These are phyloP conservation scores for Yamadazyma friedrichii DNA, from an alignment of 1,139 yeast genomes.

Conservation along the genomic window DNA sequence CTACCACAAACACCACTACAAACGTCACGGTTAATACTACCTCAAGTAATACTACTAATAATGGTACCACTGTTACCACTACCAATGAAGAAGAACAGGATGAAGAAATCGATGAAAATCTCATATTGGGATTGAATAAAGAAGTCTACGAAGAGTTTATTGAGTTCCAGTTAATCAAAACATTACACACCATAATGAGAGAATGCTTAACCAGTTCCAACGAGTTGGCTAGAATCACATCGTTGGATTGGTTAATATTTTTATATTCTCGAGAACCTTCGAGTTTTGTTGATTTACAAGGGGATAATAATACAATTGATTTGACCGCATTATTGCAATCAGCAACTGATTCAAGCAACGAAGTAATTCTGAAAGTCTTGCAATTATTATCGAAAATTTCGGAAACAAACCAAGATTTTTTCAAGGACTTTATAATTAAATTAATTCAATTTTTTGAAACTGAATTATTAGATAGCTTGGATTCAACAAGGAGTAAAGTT, in stretches of 20 bases:
- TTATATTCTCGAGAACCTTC: constrained; percentile 73
- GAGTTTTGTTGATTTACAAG: constrained; percentile 47
- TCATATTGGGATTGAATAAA: constrained; percentile 32
- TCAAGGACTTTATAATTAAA: constrained; percentile 72
- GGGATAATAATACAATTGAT: constrained; percentile 48
- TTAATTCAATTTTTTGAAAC: constrained; percentile 64
- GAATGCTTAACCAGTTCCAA: constrained; percentile 45
- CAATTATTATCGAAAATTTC: constrained; percentile 79
- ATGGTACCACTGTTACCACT: not conserved
- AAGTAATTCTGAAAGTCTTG: constrained; percentile 75
- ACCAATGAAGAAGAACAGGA: not conserved
- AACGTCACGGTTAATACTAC: not conserved
- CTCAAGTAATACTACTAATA: not conserved
- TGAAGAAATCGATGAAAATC: constrained; percentile 16
- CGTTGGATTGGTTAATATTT: constrained; percentile 88
- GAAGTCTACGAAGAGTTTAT: constrained; percentile 43
- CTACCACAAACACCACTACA: not conserved
- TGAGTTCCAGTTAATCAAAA: constrained; percentile 36
- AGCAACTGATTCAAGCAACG: constrained; percentile 81
- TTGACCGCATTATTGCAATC: constrained; percentile 79
- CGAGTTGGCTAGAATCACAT: constrained; percentile 80
- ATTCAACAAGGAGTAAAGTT: constrained; percentile 60
- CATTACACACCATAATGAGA: constrained; percentile 34
- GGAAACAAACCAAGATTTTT: constrained; percentile 75
- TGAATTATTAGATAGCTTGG: constrained; percentile 28